phyloP scores from a whole-genome alignment of 2,329 filamentous ascomycete genomes.

The Dactylellina haptotyla region DNA sequence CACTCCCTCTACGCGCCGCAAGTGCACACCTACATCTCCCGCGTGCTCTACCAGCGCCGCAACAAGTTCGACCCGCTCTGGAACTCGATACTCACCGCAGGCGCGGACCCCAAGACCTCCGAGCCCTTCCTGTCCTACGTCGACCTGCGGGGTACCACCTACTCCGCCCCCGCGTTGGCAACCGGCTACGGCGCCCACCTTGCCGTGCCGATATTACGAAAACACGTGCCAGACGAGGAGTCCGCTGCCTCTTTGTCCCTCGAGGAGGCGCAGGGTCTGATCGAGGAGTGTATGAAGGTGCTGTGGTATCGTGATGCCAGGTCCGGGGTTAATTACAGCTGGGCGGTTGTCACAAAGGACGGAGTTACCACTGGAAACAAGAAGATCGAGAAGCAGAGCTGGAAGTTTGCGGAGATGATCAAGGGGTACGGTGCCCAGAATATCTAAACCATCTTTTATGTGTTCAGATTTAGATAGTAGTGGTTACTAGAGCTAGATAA shows the following conservation, averaged over 20 bases:
- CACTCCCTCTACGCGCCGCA: constrained; percentile 82
- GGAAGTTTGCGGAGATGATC: constrained; percentile 91
- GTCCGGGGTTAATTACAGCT: constrained; percentile 88
- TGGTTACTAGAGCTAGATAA: too few species aligned
- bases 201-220: constrained; percentile 89
- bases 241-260: constrained; percentile 75
- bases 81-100: constrained; percentile 93
- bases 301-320: constrained; percentile 96
- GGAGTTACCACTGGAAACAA: constrained; percentile 87
- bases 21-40: constrained; percentile 94
- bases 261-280: constrained; percentile 80
- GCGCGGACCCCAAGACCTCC: constrained; percentile 70
- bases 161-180: constrained; percentile 84
- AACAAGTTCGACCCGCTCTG: constrained; percentile 96
- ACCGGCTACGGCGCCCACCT: constrained; percentile 94
- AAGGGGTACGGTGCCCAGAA: constrained; percentile 91
- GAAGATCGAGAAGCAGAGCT: constrained; percentile 93
- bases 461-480: too few species aligned
- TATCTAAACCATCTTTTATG: too few species aligned
- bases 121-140: constrained; percentile 81
- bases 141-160: constrained; percentile 92
- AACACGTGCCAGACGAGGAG: constrained; percentile 83
- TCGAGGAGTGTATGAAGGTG: constrained; percentile 98
- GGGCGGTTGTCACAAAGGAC: constrained; percentile 87
- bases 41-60: constrained; percentile 94